A percentile compares a stretch with the other conserved stretches of the same genome.
These are phyloP conservation scores for Podila clonocystis DNA, from an alignment of 192 early-diverging fungal genomes.

Conservation along the genomic window DNA sequence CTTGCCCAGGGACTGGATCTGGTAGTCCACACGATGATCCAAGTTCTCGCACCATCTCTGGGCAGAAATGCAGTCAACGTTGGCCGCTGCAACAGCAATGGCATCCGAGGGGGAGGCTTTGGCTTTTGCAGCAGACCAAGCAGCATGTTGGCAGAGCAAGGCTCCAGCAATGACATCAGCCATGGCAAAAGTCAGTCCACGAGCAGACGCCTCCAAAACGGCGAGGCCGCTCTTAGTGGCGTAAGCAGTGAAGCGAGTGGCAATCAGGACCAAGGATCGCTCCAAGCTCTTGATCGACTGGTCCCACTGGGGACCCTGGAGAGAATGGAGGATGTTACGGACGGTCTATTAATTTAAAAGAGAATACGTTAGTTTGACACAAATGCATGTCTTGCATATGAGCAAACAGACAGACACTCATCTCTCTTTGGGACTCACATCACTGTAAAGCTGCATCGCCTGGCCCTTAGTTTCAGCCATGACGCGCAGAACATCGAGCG, in stretches of 20 bases:
- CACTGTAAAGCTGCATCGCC: conserved; percentile 50
- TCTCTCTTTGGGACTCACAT: conserved; percentile 35
- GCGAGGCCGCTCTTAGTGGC: conserved; percentile 27
- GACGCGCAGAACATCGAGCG: conserved; percentile 69
- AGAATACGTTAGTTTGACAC: neutral
- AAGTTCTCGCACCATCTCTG: conserved; percentile 48
- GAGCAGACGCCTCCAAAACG: conserved; percentile 54
- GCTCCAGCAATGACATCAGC: conserved; percentile 57
- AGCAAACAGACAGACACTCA: too few species aligned
- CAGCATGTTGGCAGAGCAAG: conserved; percentile 62
- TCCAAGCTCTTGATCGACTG: conserved; percentile 19
- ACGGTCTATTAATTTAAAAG: conserved; percentile 15
- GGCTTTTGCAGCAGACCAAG: conserved; percentile 48
- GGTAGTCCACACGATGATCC: conserved; percentile 38
- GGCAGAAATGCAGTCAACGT: conserved; percentile 34
- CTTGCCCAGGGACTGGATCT: conserved; percentile 33
- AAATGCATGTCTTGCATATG: neutral
- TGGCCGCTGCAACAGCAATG: conserved; percentile 12
- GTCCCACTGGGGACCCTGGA: conserved; percentile 24
- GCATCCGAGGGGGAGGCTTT: conserved; percentile 8
- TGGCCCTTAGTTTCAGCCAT: conserved; percentile 58
- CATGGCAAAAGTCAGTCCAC: conserved; percentile 60
- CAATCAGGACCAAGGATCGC: conserved; percentile 36
- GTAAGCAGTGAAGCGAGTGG: conserved; percentile 45
- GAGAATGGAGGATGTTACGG: conserved; percentile 29